Base-by-base conservation (phyloP, 768 basidiomycete species). In the Cystofilobasidium bisporidii region DNA sequence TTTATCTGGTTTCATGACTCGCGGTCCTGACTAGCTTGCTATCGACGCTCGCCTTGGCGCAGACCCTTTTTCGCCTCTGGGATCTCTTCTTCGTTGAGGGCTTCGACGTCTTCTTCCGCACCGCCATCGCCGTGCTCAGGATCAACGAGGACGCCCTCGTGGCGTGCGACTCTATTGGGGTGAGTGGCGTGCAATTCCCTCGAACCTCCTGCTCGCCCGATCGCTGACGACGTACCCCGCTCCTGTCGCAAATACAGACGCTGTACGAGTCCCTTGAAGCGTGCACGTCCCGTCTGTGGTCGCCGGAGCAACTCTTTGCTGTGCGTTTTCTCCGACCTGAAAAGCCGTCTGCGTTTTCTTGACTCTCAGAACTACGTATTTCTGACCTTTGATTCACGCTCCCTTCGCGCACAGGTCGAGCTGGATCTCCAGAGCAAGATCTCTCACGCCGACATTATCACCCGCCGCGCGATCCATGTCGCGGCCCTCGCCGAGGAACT, bases 21-120 rank as follows among this genome's bases (percentile, higher is more conserved):
- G n/a, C n/a, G n/a, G n/a, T n/a, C n/a, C n/a, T n/a, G n/a, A n/a
- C n/a, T n/a, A n/a, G n/a, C n/a, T n/a, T n/a, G n/a, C n/a, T 15
- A n/a, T 33, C 47, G 28, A 55, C 33, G 40, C 40, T 40, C 24
- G 22, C 50, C 1, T 32, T 24, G 0, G 2, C 45, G 17, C 71
- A 92, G 90, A 98, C 93, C 0, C 80, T 98, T 47, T 93, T 97
- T 78, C 81, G 94, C 60, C 86, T 97, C 9, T 98, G 96, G 93
- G 61, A 68, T 73, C 82, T 96, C 24, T 89, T 97, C 77, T 84
- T 97, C 65, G 85, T 93, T 2, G 91, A 96, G 73, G 94, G 94
- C 1, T 80, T 91, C 30, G 91, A 93, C 71, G 88, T 91, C 8
- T 81, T 94, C 22, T 92, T 92, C 78, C 86, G 93, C n/a, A 77